These are phyloP conservation scores for Lipomyces yamanashiensis DNA, from an alignment of 805 yeast genomes.

Conservation along the genomic window DNA sequence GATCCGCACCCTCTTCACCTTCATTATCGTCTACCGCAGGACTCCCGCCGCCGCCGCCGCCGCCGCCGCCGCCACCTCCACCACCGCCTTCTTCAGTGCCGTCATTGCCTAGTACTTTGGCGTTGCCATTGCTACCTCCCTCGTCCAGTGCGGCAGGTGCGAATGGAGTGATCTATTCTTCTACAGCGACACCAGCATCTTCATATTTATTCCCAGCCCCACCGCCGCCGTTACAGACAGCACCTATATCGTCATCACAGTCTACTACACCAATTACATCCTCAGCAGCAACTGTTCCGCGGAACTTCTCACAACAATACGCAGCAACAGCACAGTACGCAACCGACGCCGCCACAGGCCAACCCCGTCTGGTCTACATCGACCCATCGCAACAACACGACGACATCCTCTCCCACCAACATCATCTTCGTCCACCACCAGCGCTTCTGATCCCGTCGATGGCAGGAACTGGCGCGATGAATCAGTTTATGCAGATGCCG, in stretches of 20 bases:
- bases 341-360: constrained; percentile 1
- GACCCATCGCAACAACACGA: constrained; percentile 4
- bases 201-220: constrained; percentile 1
- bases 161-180: no score
- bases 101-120: background rate
- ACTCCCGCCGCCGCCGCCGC: background rate
- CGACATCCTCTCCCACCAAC: constrained; percentile 1
- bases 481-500: background rate
- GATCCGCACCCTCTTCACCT: background rate
- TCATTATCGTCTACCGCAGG: background rate
- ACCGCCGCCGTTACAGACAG: constrained; percentile 3
- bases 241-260: background rate
- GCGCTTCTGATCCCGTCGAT: background rate
- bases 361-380: background rate
- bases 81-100: background rate
- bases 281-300: background rate
- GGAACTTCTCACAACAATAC: background rate
- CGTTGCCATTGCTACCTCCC: background rate
- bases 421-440: background rate
- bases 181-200: background rate
- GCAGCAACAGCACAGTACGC: background rate
- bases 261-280: background rate
- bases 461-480: background rate
- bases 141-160: background rate
- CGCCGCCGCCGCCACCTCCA: background rate